Evolutionary conservation across 2,329 filamentous ascomycete genomes (phyloP), one percentile per base, ranked within the genome.

Genomic region (Alternaria brassicae): DNA sequence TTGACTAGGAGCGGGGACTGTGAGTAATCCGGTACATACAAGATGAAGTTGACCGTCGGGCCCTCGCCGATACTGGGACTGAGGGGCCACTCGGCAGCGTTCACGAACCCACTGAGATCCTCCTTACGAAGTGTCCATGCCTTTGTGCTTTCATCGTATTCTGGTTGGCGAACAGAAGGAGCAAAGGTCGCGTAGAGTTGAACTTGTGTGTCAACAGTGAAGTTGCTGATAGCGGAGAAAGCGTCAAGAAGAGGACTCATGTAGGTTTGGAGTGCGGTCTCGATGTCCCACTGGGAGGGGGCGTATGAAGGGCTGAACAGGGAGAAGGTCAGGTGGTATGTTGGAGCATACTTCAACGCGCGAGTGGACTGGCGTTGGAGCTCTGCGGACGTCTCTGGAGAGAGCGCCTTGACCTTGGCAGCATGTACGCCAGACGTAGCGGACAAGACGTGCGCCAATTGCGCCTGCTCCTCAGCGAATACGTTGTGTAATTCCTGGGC

Each of bases 31-130:
- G 93, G 92, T 7, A 96, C 88, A 72, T 95, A 99, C 27, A 98
- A 84, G 56, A 98, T 89, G 75, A 99, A 98, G 79, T 99, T 98
- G 72, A 99, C 89, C 0, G 95, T 99, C 1, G 95, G 95, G 0
- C 94, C 94, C 17, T 88, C 88, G 40, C 93, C 95, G 67, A 99
- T 98, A 56, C 92, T 97, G 0, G 94, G 94, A 62, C 91, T 96
- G 3, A 99, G 80, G 0, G 95, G 95, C 95, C 95, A 99, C 80
- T 99, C 95, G 2, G 95, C 95, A 2, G 94, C 93, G 72, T 99
- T 99, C 78, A 99, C 93, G 73, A 99, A 99, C 1, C 91, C 93
- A 36, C 92, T 92, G 1, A 99, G 84, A 70, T 97, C 93, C 68
- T 96, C 91, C 74, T 92, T 93, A 70, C 86, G 88, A 34, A 99